Percentiles rank a stretch among this genome's conserved stretches.
These are phyloP conservation scores for Wallacemonas sp. DNA, from an alignment of 208 protist genomes.

Conservation along the genomic window DNA sequence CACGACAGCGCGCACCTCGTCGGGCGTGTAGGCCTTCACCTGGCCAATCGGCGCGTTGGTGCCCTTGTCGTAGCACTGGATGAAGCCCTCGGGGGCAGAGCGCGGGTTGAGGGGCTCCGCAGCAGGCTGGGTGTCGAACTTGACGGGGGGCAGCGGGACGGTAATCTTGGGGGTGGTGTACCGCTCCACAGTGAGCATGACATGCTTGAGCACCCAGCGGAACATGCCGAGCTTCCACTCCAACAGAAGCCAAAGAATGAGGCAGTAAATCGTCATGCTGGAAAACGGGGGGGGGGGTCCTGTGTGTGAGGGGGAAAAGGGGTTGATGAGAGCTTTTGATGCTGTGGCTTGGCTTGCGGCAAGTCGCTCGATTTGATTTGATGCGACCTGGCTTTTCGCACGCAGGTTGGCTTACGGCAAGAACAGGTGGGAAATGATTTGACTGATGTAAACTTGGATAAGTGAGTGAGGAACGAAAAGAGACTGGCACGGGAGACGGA, in stretches of 20 bases:
- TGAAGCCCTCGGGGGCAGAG: conserved; percentile 63
- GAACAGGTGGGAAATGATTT: conserved; percentile 19
- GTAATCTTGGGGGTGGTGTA: conserved; percentile 77
- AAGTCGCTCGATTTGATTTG: too few species aligned
- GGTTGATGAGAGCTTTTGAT: background rate
- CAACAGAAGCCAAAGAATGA: conserved; percentile 41
- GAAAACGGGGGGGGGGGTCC: too few species aligned
- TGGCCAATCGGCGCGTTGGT: conserved; percentile 76
- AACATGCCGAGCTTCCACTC: conserved; percentile 64
- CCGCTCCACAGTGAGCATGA: conserved; percentile 64
- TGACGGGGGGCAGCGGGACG: conserved; percentile 57
- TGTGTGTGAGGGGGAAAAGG: background rate
- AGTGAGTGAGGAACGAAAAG: background rate
- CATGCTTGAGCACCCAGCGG: conserved; percentile 33
- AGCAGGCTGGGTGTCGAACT: conserved; percentile 47
- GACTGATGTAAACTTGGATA: background rate
- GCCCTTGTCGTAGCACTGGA: conserved; percentile 91
- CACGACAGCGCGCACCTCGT: conserved; percentile 67
- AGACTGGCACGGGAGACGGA: too few species aligned
- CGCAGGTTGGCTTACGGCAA: too few species aligned
- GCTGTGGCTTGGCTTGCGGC: background rate
- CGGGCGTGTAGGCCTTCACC: conserved; percentile 65
- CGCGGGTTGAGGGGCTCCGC: conserved; percentile 60
- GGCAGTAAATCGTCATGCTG: conserved; percentile 41
- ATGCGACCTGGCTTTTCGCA: too few species aligned